These are phyloP conservation scores for Colletotrichum sojae DNA, from an alignment of 2,329 filamentous ascomycete species.

Conservation along the genomic window DNA sequence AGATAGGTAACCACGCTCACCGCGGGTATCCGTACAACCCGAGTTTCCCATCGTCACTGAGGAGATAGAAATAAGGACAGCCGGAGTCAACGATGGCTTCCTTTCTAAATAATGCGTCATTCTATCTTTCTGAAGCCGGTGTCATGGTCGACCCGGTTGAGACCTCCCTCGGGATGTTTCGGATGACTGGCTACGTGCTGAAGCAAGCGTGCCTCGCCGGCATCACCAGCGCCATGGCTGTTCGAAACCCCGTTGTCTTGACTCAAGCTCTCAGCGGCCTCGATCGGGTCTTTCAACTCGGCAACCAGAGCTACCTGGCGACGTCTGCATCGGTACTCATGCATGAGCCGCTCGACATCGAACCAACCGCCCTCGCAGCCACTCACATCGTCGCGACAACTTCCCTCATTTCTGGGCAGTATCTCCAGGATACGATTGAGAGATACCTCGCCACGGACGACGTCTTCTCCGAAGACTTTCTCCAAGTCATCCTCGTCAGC, in stretches of 20 bases:
- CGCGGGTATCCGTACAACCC: background rate
- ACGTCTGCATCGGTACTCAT: background rate
- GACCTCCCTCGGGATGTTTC: background rate
- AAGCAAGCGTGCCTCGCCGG: background rate
- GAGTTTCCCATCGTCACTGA: background rate
- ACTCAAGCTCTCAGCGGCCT: background rate
- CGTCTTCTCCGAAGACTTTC: constrained; percentile 1
- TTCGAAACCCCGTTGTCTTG: background rate
- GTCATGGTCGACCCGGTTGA: background rate
- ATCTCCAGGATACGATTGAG: background rate
- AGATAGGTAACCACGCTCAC: background rate
- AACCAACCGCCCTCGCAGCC: background rate
- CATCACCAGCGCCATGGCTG: background rate
- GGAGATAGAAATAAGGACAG: background rate
- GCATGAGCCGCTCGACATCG: background rate
- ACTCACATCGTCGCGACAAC: background rate
- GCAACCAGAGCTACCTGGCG: background rate
- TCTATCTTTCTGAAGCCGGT: background rate
- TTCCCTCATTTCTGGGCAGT: background rate
- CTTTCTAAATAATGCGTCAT: background rate
- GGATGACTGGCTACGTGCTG: background rate
- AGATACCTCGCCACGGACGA: background rate
- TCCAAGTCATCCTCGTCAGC: background rate
- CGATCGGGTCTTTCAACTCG: background rate
- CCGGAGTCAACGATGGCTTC: background rate